These are phyloP conservation scores for Fusarium oxysporum DNA, from an alignment of 2,329 filamentous ascomycete genomes.

Conservation along the genomic window DNA sequence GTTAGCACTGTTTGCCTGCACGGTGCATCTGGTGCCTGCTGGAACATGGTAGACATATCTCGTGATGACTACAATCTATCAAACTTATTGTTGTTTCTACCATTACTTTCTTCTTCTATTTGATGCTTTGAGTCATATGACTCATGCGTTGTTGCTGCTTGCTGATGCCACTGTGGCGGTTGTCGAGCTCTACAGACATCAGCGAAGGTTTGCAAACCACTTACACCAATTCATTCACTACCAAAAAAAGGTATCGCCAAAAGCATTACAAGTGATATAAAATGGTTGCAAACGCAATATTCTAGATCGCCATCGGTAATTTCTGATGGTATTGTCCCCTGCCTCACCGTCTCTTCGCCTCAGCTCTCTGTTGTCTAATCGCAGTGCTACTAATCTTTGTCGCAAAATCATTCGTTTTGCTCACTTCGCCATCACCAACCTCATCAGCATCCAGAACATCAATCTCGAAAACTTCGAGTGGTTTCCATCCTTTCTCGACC, in stretches of 20 bases:
- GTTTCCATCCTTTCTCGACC: slow-evolving; percentile 77
- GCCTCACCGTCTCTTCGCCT: background rate
- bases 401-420: slow-evolving; percentile 72
- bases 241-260: background rate
- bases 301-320: fast-evolving
- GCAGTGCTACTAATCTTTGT: slow-evolving; percentile 68
- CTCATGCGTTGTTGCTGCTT: background rate
- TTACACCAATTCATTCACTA: background rate
- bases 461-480: slow-evolving; percentile 86
- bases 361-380: background rate
- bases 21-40: slow-evolving; percentile 27
- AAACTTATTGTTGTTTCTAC: background rate
- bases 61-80: background rate
- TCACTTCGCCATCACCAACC: slow-evolving; percentile 50
- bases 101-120: fast-evolving
- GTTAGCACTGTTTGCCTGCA: slow-evolving; percentile 14
- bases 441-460: slow-evolving; percentile 78
- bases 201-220: background rate
- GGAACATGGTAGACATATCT: slow-evolving; percentile 19
- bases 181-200: background rate
- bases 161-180: background rate
- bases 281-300: background rate
- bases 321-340: background rate
- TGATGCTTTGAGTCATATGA: background rate
- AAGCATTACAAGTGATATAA: background rate